A percentile compares a stretch with the other conserved stretches of the same genome.
Evolutionary conservation across 2,329 filamentous ascomycete genomes (phyloP).

Genomic region (Stachybotrys elegans): DNA sequence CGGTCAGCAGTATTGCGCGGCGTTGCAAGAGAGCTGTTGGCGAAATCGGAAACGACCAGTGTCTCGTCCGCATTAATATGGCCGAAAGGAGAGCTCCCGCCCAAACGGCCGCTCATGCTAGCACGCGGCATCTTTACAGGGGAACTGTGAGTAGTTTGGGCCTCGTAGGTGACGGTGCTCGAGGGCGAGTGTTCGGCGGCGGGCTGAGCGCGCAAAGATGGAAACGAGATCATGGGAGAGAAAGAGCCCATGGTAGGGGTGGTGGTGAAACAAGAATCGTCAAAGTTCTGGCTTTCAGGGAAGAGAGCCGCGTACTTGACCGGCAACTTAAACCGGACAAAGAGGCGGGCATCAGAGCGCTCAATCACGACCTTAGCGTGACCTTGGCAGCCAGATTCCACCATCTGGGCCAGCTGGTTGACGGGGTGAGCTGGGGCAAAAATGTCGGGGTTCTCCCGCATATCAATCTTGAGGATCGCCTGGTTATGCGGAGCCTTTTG

Average conservation of each 20-base stretch:
- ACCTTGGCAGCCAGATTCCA: slow-evolving; percentile 17
- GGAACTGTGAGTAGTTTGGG: not conserved
- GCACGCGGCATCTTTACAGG: not conserved
- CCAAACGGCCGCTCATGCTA: too few relatives aligned
- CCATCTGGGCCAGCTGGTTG: slow-evolving; percentile 20
- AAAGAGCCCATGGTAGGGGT: slow-evolving; percentile 17
- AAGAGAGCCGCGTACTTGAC: slow-evolving; percentile 23
- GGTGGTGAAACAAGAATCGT: slow-evolving; percentile 18
- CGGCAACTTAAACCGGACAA: slow-evolving; percentile 34
- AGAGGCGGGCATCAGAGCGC: slow-evolving; percentile 22
- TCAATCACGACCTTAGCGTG: slow-evolving; percentile 24
- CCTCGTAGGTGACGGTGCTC: not conserved
- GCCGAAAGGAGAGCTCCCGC: too few relatives aligned
- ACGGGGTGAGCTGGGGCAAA: slow-evolving; percentile 19
- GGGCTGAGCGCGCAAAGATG: slow-evolving; percentile 2
- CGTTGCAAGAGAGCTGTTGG: not conserved
- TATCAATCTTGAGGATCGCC: too few relatives aligned
- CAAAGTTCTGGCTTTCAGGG: slow-evolving; percentile 20
- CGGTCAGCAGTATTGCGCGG: not conserved
- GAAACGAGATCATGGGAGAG: slow-evolving; percentile 15
- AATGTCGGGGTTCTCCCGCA: slow-evolving; percentile 29
- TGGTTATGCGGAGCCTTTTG: too few relatives aligned
- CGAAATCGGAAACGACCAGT: slow-evolving; percentile 1
- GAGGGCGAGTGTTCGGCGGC: not conserved
- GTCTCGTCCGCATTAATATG: too few relatives aligned